Evolutionary conservation across 2,329 filamentous ascomycete genomes (phyloP).

Genomic region (Emmonsiellopsis sp.): DNA sequence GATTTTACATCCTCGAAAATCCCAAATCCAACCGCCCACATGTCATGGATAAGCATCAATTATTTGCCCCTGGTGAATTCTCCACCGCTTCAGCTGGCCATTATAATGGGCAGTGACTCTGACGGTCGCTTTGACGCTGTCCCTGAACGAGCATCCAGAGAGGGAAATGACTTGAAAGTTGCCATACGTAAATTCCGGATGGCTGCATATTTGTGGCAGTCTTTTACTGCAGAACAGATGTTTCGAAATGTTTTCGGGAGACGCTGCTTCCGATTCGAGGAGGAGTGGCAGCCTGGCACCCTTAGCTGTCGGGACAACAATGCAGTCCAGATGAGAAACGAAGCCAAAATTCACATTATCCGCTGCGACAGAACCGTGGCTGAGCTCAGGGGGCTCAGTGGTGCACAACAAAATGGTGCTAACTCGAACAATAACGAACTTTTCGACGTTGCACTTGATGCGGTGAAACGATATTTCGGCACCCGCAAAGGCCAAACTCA

Average conservation of each 20-base stretch:
- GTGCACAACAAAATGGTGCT: slow-evolving; percentile 65
- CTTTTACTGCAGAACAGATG: slow-evolving; percentile 96
- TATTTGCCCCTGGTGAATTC: slow-evolving; percentile 70
- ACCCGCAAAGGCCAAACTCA: slow-evolving; percentile 67
- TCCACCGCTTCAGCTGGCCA: slow-evolving; percentile 81
- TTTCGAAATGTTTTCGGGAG: slow-evolving; percentile 76
- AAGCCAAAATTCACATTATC: slow-evolving; percentile 83
- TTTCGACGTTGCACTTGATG: slow-evolving; percentile 66
- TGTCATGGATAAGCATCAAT: slow-evolving; percentile 71
- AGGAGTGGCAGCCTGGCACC: slow-evolving; percentile 84
- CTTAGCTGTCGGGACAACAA: slow-evolving; percentile 65
- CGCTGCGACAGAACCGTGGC: slow-evolving; percentile 72
- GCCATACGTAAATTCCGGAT: slow-evolving; percentile 88
- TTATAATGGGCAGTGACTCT: slow-evolving; percentile 81
- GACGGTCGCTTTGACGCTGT: slow-evolving; percentile 74
- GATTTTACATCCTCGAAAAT: slow-evolving; percentile 82
- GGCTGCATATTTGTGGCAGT: slow-evolving; percentile 94
- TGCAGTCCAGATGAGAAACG: slow-evolving; percentile 68
- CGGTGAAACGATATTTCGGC: slow-evolving; percentile 68
- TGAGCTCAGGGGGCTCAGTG: slow-evolving; percentile 68
- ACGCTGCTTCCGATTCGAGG: slow-evolving; percentile 81
- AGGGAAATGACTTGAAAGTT: slow-evolving; percentile 71
- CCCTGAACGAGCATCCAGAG: slow-evolving; percentile 63
- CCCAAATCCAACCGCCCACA: slow-evolving; percentile 59
- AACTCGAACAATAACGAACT: slow-evolving; percentile 64